A percentile compares a stretch with the other conserved stretches of the same genome.
Conservation (phyloP, 129 eudicot genomes). For the Ambrosia artemisiifolia region DNA sequence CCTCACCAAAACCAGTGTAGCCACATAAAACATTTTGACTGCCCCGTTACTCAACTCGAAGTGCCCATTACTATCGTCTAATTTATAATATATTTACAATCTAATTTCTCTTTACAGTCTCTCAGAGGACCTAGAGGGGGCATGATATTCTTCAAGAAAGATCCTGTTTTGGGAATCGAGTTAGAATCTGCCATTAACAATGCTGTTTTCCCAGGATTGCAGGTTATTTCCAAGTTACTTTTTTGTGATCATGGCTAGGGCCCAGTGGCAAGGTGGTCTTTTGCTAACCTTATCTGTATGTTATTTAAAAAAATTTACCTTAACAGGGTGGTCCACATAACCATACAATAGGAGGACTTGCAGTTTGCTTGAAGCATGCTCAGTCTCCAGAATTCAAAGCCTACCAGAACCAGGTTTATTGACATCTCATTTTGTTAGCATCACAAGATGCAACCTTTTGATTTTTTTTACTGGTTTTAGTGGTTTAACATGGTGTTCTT, state of each 20-base stretch:
- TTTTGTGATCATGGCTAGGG: background rate
- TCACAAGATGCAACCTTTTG: background rate
- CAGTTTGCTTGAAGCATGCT: constrained; percentile 91
- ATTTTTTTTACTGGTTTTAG: background rate
- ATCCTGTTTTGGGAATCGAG: constrained; percentile 79
- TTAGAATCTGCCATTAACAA: constrained; percentile 93
- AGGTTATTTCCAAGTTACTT: constrained; percentile 44
- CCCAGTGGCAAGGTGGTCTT: background rate
- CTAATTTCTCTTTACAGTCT: constrained; percentile 48
- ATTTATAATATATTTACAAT: background rate
- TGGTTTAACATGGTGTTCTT: constrained; percentile 4
- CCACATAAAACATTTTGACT: background rate
- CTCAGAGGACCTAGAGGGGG: constrained; percentile 99
- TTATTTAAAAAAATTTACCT: background rate
- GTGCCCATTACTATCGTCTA: background rate
- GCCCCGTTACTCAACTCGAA: background rate
- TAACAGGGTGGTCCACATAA: constrained; percentile 99
- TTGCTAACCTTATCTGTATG: background rate
- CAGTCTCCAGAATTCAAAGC: constrained; percentile 82
- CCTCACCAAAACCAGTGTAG: background rate
- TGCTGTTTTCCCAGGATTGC: constrained; percentile 98
- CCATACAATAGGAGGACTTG: constrained; percentile 90
- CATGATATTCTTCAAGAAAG: constrained; percentile 92
- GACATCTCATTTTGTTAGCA: background rate
- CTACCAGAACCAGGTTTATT: constrained; percentile 76